Evolutionary conservation across 177 flowering plant species (phyloP), one percentile per base, ranked within the genome.

Genomic region (Vitis hybrid): DNA sequence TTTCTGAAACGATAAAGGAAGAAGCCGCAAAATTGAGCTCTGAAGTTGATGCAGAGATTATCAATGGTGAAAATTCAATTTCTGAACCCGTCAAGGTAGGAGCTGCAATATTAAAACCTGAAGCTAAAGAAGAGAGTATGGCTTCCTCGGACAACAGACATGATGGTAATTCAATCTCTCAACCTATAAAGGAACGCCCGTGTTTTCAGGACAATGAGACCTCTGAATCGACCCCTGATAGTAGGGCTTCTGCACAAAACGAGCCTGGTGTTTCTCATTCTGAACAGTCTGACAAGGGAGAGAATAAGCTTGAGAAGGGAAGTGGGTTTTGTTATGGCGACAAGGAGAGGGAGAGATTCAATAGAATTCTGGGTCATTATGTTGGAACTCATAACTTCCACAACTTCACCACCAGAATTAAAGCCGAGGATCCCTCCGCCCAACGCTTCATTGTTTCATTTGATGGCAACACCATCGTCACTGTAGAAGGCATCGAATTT

Each of bases 321-420:
- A 80, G 80, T 49, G 80, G 31, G 22, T 93, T 91, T 73, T 70
- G 73, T 68, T 93, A 93, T 66, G 95, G 92, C 1, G 94, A 88
- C 73, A 63, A 81, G 80, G 95, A 86, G 81, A 96, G 53, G 80
- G 90, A 88, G 74, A 88, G 91, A 81, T 90, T 96, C 66, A 93
- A 90, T 66, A 77, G 89, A 73, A 89, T 92, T 70, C 79, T 95
- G 73, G 83, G 81, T 61, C 63, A 71, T 57, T 95, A 84, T 66
- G 90, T 83, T 13, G 99, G 99, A 19, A 90, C 95, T 15, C 98
- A 96, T 63, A 96, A 96, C 68, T 96, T 93, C 74, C 98, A 92
- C 57, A 96, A 96, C 68, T 91, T 89, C 71, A 96, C 99, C 0
- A 87, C 97, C 8, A 79, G 97, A 80, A 96, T 83, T 0, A 96